A percentile compares a stretch with the other conserved stretches of the same genome.
These are phyloP conservation scores for Rhodotorula taiwanensis DNA, from an alignment of 768 basidiomycete genomes.

Conservation along the genomic window DNA sequence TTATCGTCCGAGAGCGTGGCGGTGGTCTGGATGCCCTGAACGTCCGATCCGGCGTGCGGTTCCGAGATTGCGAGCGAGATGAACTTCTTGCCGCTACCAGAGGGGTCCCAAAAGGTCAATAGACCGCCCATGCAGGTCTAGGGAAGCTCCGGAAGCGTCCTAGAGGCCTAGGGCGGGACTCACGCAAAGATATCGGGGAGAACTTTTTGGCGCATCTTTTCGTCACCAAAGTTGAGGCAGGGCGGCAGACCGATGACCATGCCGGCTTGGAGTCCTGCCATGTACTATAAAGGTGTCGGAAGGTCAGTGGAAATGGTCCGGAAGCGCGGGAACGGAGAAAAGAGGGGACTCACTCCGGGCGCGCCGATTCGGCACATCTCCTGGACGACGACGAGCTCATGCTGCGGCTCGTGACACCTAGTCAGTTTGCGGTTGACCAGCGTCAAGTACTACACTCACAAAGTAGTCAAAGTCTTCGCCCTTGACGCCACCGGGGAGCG, in stretches of 20 bases:
- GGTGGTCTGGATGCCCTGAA: slow-evolving; percentile 57
- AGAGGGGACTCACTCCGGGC: slow-evolving; percentile 50
- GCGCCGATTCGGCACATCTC: slow-evolving; percentile 64
- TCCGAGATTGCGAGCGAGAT: slow-evolving; percentile 84
- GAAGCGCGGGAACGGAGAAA: neutral
- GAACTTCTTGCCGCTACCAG: slow-evolving; percentile 51
- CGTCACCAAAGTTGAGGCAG: slow-evolving; percentile 73
- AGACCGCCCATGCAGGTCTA: slow-evolving; percentile 46
- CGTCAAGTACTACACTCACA: no score
- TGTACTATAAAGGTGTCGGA: no score
- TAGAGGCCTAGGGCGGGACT: neutral
- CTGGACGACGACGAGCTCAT: slow-evolving; percentile 74
- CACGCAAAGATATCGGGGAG: slow-evolving; percentile 61
- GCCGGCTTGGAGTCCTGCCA: slow-evolving; percentile 54
- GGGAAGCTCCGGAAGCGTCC: slow-evolving; percentile 45
- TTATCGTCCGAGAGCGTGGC: slow-evolving; percentile 76
- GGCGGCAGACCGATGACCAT: slow-evolving; percentile 55
- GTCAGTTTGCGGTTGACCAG: no score
- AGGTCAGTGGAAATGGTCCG: neutral
- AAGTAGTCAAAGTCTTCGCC: slow-evolving; percentile 85
- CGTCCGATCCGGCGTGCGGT: slow-evolving; percentile 68
- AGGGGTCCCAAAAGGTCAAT: no score
- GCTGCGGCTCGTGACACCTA: slow-evolving; percentile 40
- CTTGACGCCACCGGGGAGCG: slow-evolving; percentile 62
- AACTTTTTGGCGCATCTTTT: slow-evolving; percentile 60